phyloP scores from a whole-genome alignment of 208 protist species.

The Herpetomonas samuelpessoai region DNA sequence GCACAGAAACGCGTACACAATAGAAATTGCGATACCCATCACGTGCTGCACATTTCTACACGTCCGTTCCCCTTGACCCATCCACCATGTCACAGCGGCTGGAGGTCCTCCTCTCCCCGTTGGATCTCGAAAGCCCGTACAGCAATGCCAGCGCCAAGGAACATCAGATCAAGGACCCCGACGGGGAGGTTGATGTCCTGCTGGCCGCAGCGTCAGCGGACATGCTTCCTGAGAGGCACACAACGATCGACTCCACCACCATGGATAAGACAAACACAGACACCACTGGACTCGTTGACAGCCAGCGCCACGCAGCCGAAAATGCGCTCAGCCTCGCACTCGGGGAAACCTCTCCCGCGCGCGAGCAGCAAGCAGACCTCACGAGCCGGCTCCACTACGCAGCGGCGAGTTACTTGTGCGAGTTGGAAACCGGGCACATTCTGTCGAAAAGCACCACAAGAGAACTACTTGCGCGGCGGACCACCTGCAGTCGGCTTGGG shows the following conservation, averaged over 20 bases:
- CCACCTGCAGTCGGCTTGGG: neutral
- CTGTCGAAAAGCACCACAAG: conserved; percentile 6
- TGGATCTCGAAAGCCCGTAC: neutral
- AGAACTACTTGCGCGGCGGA: neutral
- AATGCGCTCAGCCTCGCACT: too few species aligned
- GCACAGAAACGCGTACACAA: too few species aligned
- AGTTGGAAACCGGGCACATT: conserved; percentile 22
- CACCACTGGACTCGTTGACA: too few species aligned
- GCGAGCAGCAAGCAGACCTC: conserved; percentile 3
- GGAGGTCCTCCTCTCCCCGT: neutral
- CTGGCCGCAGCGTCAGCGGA: neutral
- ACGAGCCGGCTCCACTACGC: conserved; percentile 29
- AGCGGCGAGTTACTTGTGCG: conserved; percentile 28
- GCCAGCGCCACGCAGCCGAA: too few species aligned
- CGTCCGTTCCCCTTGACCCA: too few species aligned
- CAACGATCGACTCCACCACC: too few species aligned
- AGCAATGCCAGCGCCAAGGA: neutral
- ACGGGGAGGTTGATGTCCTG: neutral
- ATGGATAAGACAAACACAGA: too few species aligned
- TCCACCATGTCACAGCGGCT: too few species aligned
- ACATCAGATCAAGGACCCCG: neutral
- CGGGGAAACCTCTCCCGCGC: too few species aligned
- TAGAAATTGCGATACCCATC: too few species aligned
- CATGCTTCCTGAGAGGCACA: too few species aligned
- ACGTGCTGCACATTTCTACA: too few species aligned